Evolutionary conservation across 2,329 filamentous ascomycete species (phyloP), one percentile per base, ranked within the genome.

Genomic region (Exophiala lecanii-corni): DNA sequence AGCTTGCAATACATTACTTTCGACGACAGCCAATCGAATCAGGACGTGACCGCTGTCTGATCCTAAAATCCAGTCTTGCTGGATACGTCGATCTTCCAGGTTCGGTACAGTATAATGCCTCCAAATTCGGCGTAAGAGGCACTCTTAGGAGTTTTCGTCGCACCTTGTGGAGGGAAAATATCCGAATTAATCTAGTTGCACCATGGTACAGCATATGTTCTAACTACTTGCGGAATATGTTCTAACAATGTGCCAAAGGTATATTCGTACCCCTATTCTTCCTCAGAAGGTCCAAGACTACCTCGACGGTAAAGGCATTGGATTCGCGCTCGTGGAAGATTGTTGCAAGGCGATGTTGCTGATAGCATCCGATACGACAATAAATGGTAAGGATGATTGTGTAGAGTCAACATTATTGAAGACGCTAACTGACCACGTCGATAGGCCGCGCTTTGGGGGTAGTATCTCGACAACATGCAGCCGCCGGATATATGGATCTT

Each of bases 371-470:
- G 35, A 47, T 21, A 10, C 5, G 28, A 43, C n/a, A 5, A 31
- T 47, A 4, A 23, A 30, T 36, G 44, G 44, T 36, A 31, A 0
- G 79, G 83, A 1, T 79, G 81, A 54, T 77, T 81, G 55, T 81
- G 78, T 25, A 81, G 50, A 26, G 10, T 40, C 10, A 41, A 18
- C 17, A n/a, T n/a, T 62, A 26, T 26, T 12, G 7, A 26, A 7
- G 12, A 26, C 6, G 23, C 23, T 26, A 26, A 26, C 12, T 26
- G n/a, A n/a, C n/a, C 23, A 6, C 62, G 65, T 3, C 62, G 59
- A 10, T 66, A 64, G 13, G 53, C 68, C 25, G 66, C 65, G 62
- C 66, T 67, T 18, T 63, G 58, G 5, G 64, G 64, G 5, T 56
- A 59, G 17, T 60, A 58, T 1, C 45, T 60, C 15, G 59, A 26